phyloP scores from a whole-genome alignment of 1,284 basidiomycete species.

The Cutaneotrichosporon sp. region DNA sequence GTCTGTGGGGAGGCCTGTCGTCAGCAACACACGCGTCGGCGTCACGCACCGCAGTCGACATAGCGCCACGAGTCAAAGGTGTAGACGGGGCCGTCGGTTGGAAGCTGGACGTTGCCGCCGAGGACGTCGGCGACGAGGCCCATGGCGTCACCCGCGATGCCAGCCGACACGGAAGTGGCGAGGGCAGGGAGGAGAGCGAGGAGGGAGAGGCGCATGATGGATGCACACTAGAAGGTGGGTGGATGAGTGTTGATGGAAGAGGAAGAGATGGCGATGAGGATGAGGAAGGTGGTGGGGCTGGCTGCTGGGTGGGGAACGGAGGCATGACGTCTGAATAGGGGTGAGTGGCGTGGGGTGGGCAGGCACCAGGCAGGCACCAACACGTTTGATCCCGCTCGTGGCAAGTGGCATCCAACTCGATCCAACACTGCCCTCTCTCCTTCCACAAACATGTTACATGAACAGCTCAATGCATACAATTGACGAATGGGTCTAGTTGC shows the following conservation, averaged over 20 bases:
- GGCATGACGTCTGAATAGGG: not conserved
- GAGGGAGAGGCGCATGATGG: constrained; percentile 33
- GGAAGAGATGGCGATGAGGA: not conserved
- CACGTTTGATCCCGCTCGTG: no score
- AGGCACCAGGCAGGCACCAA: no score
- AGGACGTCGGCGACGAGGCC: constrained; percentile 37
- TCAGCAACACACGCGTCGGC: constrained; percentile 5
- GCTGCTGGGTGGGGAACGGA: not conserved
- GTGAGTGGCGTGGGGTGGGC: no score
- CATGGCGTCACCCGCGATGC: constrained; percentile 32
- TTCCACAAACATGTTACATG: no score
- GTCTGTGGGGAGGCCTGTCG: constrained; percentile 48
- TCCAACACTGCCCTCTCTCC: no score
- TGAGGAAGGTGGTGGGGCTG: no score
- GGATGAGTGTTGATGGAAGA: constrained; percentile 8
- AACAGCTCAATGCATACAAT: not conserved
- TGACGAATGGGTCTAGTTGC: not conserved
- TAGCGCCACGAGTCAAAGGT: constrained; percentile 51
- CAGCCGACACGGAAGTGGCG: constrained; percentile 30
- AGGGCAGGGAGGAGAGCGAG: constrained; percentile 30
- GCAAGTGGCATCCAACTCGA: no score
- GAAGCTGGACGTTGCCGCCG: constrained; percentile 16
- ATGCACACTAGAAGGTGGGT: not conserved
- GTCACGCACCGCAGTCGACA: constrained; percentile 51
- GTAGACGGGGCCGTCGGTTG: constrained; percentile 35